These are phyloP conservation scores for Angophora floribunda DNA, from an alignment of 345 rosid species.

Conservation along the genomic window DNA sequence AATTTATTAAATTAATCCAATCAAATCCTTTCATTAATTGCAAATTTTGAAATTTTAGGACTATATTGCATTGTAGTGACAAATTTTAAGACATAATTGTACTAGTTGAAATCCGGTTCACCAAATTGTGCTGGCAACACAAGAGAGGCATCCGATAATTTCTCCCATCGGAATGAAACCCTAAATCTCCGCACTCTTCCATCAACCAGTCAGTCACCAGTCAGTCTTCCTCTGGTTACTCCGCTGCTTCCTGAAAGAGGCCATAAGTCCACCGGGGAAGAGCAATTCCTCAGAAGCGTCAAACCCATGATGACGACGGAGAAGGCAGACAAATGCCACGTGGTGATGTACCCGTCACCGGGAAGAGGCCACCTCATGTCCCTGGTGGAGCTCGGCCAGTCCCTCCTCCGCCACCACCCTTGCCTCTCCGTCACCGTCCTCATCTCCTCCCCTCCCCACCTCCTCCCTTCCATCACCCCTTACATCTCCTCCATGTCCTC, in stretches of 20 bases:
- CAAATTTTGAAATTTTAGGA: no score
- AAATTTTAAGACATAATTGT: no score
- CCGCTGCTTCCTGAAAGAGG: not conserved
- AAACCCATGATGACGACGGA: no score
- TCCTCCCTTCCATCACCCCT: not conserved
- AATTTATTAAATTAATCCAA: no score
- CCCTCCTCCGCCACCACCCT: not conserved
- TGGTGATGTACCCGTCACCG: slow-evolving; percentile 9
- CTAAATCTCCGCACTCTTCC: not conserved
- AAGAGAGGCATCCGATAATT: no score
- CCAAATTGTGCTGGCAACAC: no score
- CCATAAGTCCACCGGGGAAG: not conserved
- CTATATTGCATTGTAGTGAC: no score
- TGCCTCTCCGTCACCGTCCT: slow-evolving; percentile 7
- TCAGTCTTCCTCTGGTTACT: fast-evolving
- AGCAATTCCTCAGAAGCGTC: no score
- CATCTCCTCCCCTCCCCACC: not conserved
- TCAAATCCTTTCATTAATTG: no score
- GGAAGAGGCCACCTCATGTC: slow-evolving; percentile 5
- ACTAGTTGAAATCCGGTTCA: no score
- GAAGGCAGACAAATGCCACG: not conserved
- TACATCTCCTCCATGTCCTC: not conserved
- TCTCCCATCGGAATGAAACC: no score
- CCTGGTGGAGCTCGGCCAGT: slow-evolving; percentile 11
- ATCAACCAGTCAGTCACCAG: not conserved